phyloP scores from a whole-genome alignment of 805 yeast genomes.

The Jamesozyma jinghongensis region DNA sequence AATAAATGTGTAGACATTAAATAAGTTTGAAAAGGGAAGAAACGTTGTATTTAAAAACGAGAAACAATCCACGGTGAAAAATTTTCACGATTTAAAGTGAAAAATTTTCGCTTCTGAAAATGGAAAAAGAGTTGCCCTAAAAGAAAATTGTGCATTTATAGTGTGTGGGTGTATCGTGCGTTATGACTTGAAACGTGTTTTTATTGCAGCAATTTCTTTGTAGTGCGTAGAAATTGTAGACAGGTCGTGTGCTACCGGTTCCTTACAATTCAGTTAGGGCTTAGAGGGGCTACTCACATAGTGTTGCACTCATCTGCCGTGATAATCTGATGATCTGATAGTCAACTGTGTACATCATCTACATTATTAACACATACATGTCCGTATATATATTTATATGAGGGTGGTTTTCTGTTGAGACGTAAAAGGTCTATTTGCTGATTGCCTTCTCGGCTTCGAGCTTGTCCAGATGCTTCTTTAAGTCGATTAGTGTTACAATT shows the following conservation, averaged over 20 bases:
- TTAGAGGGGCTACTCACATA: too few relatives aligned
- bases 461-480: conserved; percentile 81
- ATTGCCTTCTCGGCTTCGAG: conserved; percentile 60
- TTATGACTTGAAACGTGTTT: background rate
- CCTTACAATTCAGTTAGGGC: too few relatives aligned
- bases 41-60: background rate
- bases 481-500: conserved; percentile 64
- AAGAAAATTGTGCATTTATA: background rate
- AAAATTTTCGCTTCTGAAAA: background rate
- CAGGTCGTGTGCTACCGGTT: too few relatives aligned
- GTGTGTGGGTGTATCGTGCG: background rate
- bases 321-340: too few relatives aligned
- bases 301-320: too few relatives aligned
- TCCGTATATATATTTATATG: too few relatives aligned
- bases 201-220: too few relatives aligned
- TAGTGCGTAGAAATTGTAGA: too few relatives aligned
- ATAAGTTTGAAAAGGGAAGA: background rate
- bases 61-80: background rate
- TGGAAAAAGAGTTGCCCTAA: background rate
- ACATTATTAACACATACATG: too few relatives aligned
- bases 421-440: too few relatives aligned
- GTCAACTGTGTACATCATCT: too few relatives aligned
- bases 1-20: background rate
- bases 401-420: too few relatives aligned
- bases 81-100: background rate